Conservation (phyloP, 2,329 filamentous ascomycete species). For the Colletotrichum sp. region DNA sequence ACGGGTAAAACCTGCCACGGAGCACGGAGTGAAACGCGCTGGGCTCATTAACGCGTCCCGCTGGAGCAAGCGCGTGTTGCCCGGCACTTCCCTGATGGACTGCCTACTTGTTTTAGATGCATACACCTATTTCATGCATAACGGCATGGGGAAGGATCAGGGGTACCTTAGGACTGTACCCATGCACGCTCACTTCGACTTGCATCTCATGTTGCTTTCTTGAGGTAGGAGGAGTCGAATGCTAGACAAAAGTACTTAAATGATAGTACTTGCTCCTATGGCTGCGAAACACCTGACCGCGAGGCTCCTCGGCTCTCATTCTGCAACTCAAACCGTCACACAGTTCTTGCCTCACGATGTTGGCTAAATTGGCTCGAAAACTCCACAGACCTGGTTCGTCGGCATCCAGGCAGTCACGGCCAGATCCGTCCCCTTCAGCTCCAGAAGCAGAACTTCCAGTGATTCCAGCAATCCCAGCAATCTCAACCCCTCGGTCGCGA, state of each 20-base stretch:
- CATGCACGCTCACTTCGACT: neutral
- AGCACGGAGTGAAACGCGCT: conserved; percentile 16
- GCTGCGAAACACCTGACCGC: neutral
- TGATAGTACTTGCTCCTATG: neutral
- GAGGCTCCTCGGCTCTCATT: neutral
- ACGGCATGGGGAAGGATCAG: neutral
- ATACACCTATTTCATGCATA: neutral
- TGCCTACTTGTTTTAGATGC: neutral
- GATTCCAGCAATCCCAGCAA: neutral
- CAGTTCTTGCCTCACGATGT: neutral
- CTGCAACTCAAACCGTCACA: neutral
- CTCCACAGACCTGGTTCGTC: neutral
- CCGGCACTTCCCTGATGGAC: neutral
- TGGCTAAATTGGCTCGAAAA: neutral
- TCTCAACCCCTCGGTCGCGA: neutral
- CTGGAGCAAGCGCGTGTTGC: conserved; percentile 7
- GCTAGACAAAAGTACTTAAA: neutral
- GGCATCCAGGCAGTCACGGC: neutral
- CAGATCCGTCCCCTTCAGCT: neutral
- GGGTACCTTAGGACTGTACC: neutral
- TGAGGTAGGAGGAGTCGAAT: neutral
- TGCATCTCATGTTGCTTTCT: neutral
- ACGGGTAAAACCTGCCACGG: neutral
- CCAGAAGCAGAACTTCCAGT: neutral
- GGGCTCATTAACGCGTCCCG: conserved; percentile 19